Evolutionary conservation across 148 eudicot species (phyloP).

Genomic region (Pharnaceum exiguum): DNA sequence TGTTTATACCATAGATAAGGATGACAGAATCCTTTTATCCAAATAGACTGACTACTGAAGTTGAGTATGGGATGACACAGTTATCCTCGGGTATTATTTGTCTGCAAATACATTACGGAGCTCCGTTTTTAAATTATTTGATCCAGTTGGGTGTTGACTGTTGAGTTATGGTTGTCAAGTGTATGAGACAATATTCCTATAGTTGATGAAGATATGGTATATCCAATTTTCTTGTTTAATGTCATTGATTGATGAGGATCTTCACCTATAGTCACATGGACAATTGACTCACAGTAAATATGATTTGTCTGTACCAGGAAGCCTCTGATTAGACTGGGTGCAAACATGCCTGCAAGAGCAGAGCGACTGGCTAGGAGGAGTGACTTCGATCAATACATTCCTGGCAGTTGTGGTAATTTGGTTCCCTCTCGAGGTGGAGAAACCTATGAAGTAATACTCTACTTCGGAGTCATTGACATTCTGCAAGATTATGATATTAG

Average conservation of each 20-base stretch:
- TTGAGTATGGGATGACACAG: conserved; percentile 16
- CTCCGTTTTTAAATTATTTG: too few species aligned
- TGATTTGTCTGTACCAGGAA: conserved; percentile 40
- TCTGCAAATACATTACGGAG: not conserved
- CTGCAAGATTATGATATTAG: conserved; percentile 87
- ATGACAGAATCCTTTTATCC: conserved; percentile 15
- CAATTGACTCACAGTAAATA: not conserved
- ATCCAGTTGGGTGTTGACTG: too few species aligned
- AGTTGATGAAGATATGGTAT: too few species aligned
- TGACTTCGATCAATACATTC: conserved; percentile 68
- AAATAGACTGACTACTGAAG: conserved; percentile 5
- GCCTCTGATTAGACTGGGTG: conserved; percentile 76
- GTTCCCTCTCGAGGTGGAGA: conserved; percentile 53
- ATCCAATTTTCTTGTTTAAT: not conserved
- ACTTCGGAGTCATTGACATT: conserved; percentile 89
- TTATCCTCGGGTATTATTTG: not conserved
- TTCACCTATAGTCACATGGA: not conserved
- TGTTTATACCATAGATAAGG: conserved; percentile 8
- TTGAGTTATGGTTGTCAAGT: too few species aligned
- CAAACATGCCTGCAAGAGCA: conserved; percentile 93
- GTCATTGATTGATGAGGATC: not conserved
- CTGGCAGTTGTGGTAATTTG: conserved; percentile 44
- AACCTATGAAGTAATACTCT: conserved; percentile 63
- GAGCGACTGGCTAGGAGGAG: conserved; percentile 64
- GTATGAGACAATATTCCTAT: too few species aligned